Conservation (phyloP, 768 basidiomycete genomes). For the Leccinum fibrillosum region DNA sequence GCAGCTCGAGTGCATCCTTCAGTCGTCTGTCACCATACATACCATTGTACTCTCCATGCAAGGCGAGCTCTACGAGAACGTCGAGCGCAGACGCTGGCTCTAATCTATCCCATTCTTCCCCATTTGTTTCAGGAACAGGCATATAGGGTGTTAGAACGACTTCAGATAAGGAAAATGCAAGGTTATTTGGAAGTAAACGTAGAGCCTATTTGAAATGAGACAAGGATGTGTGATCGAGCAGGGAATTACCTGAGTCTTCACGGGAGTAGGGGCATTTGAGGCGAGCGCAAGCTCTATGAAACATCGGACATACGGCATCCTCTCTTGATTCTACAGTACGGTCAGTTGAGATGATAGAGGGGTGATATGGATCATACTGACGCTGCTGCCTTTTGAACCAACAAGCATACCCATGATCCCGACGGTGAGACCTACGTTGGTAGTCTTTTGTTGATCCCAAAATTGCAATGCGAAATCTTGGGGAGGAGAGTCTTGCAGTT, state of each 20-base stretch:
- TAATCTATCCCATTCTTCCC: slow-evolving; percentile 91
- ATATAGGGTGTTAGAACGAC: slow-evolving; percentile 70
- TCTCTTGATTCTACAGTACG: slow-evolving; percentile 51
- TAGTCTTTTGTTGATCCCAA: slow-evolving; percentile 91
- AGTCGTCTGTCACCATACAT: slow-evolving; percentile 51
- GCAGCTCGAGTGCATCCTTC: slow-evolving; percentile 68
- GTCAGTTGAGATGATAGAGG: slow-evolving; percentile 1
- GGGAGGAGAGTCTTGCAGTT: slow-evolving; percentile 55
- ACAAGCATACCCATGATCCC: slow-evolving; percentile 85
- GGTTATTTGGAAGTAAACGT: slow-evolving; percentile 51
- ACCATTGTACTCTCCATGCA: slow-evolving; percentile 90
- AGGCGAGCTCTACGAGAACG: slow-evolving; percentile 72
- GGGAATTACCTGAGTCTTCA: slow-evolving; percentile 77
- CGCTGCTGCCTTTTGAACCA: slow-evolving; percentile 62
- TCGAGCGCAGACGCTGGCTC: slow-evolving; percentile 80
- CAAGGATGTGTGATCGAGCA: slow-evolving; percentile 12
- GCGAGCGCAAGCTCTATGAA: slow-evolving; percentile 86
- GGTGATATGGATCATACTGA: slow-evolving; percentile 33
- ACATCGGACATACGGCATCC: slow-evolving; percentile 62
- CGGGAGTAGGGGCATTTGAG: slow-evolving; percentile 84
- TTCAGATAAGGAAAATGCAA: slow-evolving; percentile 61
- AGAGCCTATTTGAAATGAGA: slow-evolving; percentile 46
- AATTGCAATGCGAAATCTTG: slow-evolving; percentile 94
- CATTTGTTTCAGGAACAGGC: slow-evolving; percentile 77
- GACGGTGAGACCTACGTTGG: slow-evolving; percentile 75